Evolutionary conservation across 164 flowering plant species (phyloP).

Genomic region (Vitis vinifera): DNA sequence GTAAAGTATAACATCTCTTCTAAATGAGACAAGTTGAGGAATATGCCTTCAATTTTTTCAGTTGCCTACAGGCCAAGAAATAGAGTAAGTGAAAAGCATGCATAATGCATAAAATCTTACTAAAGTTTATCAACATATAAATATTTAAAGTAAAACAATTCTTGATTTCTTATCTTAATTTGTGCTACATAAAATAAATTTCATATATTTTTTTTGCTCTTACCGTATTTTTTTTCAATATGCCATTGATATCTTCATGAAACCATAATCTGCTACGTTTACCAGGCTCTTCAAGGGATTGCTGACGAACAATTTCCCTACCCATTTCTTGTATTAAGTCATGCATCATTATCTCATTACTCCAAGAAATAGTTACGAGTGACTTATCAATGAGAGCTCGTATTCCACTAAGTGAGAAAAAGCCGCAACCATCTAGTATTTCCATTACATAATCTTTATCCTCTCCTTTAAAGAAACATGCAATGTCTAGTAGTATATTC

Average conservation of each 20-base stretch:
- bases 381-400: slow-evolving; percentile 3
- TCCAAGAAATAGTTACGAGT: neutral
- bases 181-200: too few relatives aligned
- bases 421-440: slow-evolving; percentile 3
- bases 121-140: too few relatives aligned
- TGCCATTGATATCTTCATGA: neutral
- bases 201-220: too few relatives aligned
- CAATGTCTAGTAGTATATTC: neutral
- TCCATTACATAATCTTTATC: neutral
- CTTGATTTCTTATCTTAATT: too few relatives aligned
- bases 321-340: slow-evolving; percentile 19
- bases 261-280: slow-evolving; percentile 7
- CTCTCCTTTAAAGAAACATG: slow-evolving; percentile 6
- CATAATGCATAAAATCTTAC: too few relatives aligned
- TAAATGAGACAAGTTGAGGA: neutral
- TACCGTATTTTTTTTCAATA: neutral
- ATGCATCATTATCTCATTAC: slow-evolving; percentile 2
- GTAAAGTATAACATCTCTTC: neutral
- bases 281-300: slow-evolving; percentile 6
- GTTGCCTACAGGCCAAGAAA: neutral
- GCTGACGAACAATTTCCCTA: slow-evolving; percentile 12
- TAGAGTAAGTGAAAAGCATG: too few relatives aligned
- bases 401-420: neutral
- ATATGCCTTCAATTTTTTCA: slow-evolving; percentile 5
- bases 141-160: too few relatives aligned